Evolutionary conservation across 345 rosid species (phyloP), one percentile per base, ranked within the genome.

Genomic region (thale cress (Arabidopsis thaliana)): DNA sequence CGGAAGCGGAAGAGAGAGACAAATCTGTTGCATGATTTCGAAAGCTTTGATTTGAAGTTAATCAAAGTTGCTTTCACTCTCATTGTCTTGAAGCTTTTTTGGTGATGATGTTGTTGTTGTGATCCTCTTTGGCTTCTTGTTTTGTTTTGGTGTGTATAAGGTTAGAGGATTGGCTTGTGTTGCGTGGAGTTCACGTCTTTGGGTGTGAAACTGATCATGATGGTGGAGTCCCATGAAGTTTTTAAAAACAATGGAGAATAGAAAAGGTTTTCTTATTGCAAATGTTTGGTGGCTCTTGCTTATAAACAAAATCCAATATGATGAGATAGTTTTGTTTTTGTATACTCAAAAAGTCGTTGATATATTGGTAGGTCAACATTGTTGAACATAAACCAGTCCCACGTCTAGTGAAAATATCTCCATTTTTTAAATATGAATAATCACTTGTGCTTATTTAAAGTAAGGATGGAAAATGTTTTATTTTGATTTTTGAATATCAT

Each of bases 41-140:
- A 69, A 85, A 90, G 82, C 89, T 85, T 88, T 77, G 85, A 73
- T 82, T 60, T 82, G 68, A 85, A 84, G 89, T 84, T 78, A 82
- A 75, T 67, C 50, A 85, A 80, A 82, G 85, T 77, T 71, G 80
- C 70, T 78, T 87, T 88, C 80, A 82, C 67, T 85, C 82, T 85
- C 84, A 78, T 80, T 28, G 73, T 72, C 20, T 78, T 30, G 61
- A 73, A 78, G 60, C 79, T 75, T 75, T 45, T 41, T n/a, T 33
- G 28, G 40, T 46, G 34, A 14, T 80, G 76, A 28, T 28, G 30
- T 28, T 28, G 30, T 28, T 28, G 30, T 28, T 28, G 30, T 28
- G 30, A 28, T 28, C 61, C 44, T 71, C 65, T 62, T 72, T 74
- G 67, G 57, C 10, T 65, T 59, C 28, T 72, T 61, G 32, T n/a